These are phyloP conservation scores for Mucor irregularis DNA, from an alignment of 371 early-diverging fungal species.

Conservation along the genomic window DNA sequence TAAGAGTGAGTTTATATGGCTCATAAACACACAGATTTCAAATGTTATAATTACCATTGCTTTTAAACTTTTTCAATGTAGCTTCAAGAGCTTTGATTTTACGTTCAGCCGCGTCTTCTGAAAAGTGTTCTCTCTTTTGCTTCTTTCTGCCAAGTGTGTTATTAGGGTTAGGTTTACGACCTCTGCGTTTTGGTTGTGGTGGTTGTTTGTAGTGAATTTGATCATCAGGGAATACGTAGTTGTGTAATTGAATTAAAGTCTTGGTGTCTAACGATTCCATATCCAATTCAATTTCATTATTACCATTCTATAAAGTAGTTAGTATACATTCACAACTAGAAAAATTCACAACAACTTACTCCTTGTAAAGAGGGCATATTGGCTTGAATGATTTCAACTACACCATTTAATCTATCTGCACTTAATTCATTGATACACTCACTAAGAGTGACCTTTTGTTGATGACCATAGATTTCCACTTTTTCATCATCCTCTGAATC, in stretches of 20 bases:
- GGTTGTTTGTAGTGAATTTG: neutral
- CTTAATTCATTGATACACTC: slow-evolving; percentile 77
- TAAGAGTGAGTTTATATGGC: no score
- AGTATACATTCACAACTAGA: neutral
- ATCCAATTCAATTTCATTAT: slow-evolving; percentile 93
- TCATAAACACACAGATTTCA: no score
- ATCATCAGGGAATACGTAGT: slow-evolving; percentile 57
- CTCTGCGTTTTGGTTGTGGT: neutral
- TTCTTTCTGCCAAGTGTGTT: slow-evolving; percentile 1
- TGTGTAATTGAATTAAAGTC: slow-evolving; percentile 81
- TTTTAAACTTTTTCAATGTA: slow-evolving; percentile 1
- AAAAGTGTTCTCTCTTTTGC: neutral
- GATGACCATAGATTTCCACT: no score
- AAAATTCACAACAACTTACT: slow-evolving; percentile 30
- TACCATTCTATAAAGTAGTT: slow-evolving; percentile 40
- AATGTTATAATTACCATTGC: no score
- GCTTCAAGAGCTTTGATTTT: slow-evolving; percentile 2
- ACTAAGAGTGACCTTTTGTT: slow-evolving; percentile 86
- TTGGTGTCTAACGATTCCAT: slow-evolving; percentile 82
- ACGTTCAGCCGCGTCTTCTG: neutral
- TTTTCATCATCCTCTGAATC: slow-evolving; percentile 35
- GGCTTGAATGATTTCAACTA: slow-evolving; percentile 82
- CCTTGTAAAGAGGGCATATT: slow-evolving; percentile 79
- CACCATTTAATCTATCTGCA: slow-evolving; percentile 72
- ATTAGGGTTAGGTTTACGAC: no score